Evolutionary conservation across 208 protist genomes (phyloP), one percentile per base, ranked within the genome.

Genomic region (Vickermania spadyakhi): DNA sequence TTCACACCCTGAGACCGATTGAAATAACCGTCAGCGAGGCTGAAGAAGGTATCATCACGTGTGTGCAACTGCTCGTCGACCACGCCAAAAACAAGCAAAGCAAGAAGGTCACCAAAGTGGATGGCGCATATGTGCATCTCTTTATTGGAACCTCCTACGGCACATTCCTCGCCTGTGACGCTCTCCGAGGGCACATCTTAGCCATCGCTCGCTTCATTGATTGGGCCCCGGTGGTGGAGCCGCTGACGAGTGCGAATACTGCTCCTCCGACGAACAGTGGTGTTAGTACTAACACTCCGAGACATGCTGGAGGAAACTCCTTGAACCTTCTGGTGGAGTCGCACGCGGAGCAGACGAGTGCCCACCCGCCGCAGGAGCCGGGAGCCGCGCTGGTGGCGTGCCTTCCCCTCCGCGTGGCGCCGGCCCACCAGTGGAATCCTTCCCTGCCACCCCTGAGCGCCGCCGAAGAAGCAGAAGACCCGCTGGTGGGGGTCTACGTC

Each of bases 111-210:
- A 55, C 13, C 11, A 55, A 7, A 45, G 18, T n/a, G 11, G 51
- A 55, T 55, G 11, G 13, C 13, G 51, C 7, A 13, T 73, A 87
- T 65, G 72, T 93, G 21, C 81, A 89, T 70, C 72, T 94, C 18
- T 84, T 94, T 55, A 87, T 94, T 64, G 87, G 87, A 28, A 94
- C 87, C 2, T 81, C 70, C 21, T 85, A 84, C 45, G 87, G 87
- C 28, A 88, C 79, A 2, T 72, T 94, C 3, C 58, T 94, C 7
- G 54, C 89, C 3, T 86, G 79, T 58, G 89, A 94, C 66, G 87
- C 87, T 2, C 62, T 94, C 22, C 74, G 76, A 31, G 84, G 75
- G 50, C 86, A 83, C 41, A 85, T 94, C 26, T 63, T 94, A 23
- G 51, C 51, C 51, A 22, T 55, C 21, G 7, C 51, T 27, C 51